Evolutionary conservation across 805 yeast species (phyloP).

Genomic region (Kregervanrija pseudodelftensis): DNA sequence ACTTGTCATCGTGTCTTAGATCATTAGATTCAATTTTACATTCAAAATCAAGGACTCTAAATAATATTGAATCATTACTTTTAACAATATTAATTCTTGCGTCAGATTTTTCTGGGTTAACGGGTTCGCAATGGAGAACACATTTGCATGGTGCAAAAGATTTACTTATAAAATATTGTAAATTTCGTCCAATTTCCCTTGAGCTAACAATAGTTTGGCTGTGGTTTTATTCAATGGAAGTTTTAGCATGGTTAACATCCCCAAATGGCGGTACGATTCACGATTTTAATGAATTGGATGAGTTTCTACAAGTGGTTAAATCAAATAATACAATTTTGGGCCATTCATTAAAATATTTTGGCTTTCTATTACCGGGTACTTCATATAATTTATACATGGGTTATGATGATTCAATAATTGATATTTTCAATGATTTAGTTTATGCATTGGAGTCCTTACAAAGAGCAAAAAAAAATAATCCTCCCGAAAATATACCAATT

Average conservation of each 20-base stretch:
- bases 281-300: constrained; percentile 40
- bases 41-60: constrained; percentile 32
- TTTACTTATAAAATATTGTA: constrained; percentile 43
- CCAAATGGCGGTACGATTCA: constrained; percentile 56
- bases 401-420: constrained; percentile 29
- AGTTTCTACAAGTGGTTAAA: constrained; percentile 24
- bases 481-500: constrained; percentile 16
- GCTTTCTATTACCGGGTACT: constrained; percentile 15
- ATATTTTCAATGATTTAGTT: constrained; percentile 25
- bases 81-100: constrained; percentile 64
- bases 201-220: constrained; percentile 33
- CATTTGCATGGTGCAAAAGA: constrained; percentile 66
- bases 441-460: constrained; percentile 21
- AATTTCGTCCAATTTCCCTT: constrained; percentile 26
- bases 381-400: constrained; percentile 27
- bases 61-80: constrained; percentile 62
- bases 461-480: constrained; percentile 16
- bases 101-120: constrained; percentile 52
- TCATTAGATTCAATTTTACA: constrained; percentile 47
- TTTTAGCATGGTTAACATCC: constrained; percentile 52
- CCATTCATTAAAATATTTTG: constrained; percentile 19
- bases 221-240: constrained; percentile 60
- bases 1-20: constrained; percentile 57
- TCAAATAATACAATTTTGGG: constrained; percentile 19
- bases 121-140: constrained; percentile 58